Evolutionary conservation across 2,329 filamentous ascomycete genomes (phyloP), one percentile per base, ranked within the genome.

Genomic region (Apiospora hydei): DNA sequence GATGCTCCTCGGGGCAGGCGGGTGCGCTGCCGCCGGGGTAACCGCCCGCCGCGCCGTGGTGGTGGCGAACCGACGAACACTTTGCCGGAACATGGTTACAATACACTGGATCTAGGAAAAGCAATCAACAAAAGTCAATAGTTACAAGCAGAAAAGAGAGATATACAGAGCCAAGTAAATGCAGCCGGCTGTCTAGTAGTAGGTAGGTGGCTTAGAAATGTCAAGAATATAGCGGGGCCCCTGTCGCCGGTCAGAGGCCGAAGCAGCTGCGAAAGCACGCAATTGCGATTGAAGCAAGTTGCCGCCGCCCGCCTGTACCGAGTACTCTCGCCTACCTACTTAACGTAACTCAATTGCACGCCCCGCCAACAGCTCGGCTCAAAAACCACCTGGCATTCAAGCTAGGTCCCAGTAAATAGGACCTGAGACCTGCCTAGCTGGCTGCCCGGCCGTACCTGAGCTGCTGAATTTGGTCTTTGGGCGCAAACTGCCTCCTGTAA

Each of bases 61-160:
- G 30, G 89, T 89, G 71, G 90, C 88, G 78, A 96, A 92, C 74
- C 89, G 88, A 78, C 92, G 89, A 74, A 90, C 86, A 78, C 89
- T 89, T 73, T 90, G 90, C 78, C 91, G 89, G 77, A 94, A 91
- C 93, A 95, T 95, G 66, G 69, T 83, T 18, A 34, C 34, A 16
- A 41, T 13, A 14, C n/a, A 51, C 47, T 26, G 47, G 47, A 10
- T 8, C 10, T 41, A 4, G 18, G 57, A 10, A 3, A 41, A 13
- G 3, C 34, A n/a, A 21, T 4, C 21, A n/a, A 41, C 11, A 13
- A 41, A n/a, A 7, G 10, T 41, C 57, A 18, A 18, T 61, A 21
- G 7, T 10, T 4, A 10, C 51, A 61, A 21, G 18, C 30, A 34
- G 8, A 11, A 64, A 41, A 41, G 18, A n/a, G 41, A n/a, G 18